A percentile compares a stretch with the other conserved stretches of the same genome.
Evolutionary conservation across 2,329 filamentous ascomycete species (phyloP).

Genomic region (Beauveria scarabaeidicola): DNA sequence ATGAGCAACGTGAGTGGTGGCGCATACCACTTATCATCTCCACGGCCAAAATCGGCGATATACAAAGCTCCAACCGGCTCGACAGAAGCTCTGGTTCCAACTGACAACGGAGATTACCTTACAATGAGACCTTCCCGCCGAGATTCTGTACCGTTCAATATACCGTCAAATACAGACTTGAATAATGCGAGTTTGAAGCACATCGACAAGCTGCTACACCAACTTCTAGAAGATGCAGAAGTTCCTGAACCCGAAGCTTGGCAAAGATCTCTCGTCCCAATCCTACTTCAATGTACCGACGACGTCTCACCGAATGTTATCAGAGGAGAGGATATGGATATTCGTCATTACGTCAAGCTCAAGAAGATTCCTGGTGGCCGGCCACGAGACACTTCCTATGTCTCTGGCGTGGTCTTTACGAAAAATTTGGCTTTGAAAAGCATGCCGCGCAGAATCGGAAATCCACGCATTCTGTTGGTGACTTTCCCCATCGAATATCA

Average conservation of each 20-base stretch:
- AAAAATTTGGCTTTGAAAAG: slow-evolving; percentile 95
- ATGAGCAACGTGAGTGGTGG: slow-evolving; percentile 66
- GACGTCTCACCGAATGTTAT: slow-evolving; percentile 92
- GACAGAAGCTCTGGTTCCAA: slow-evolving; percentile 41
- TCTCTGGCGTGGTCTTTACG: slow-evolving; percentile 92
- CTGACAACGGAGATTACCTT: slow-evolving; percentile 37
- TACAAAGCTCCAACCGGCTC: slow-evolving; percentile 48
- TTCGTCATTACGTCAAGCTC: slow-evolving; percentile 92
- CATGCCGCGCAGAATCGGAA: slow-evolving; percentile 79
- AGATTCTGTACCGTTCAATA: slow-evolving; percentile 70
- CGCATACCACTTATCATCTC: slow-evolving; percentile 59
- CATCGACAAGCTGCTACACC: slow-evolving; percentile 74
- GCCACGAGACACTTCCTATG: slow-evolving; percentile 88
- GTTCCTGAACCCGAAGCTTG: slow-evolving; percentile 69
- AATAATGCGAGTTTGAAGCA: slow-evolving; percentile 84
- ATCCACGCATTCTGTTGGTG: slow-evolving; percentile 83
- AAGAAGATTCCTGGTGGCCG: slow-evolving; percentile 91
- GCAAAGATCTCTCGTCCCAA: slow-evolving; percentile 85
- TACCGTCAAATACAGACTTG: slow-evolving; percentile 69
- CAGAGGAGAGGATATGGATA: slow-evolving; percentile 89
- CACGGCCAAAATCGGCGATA: slow-evolving; percentile 51
- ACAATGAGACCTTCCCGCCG: slow-evolving; percentile 58
- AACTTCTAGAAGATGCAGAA: slow-evolving; percentile 69
- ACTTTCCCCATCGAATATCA: slow-evolving; percentile 96
- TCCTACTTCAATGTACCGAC: slow-evolving; percentile 82